Evolutionary conservation across 257 asterid species (phyloP).

Genomic region (Striga asiatica): DNA sequence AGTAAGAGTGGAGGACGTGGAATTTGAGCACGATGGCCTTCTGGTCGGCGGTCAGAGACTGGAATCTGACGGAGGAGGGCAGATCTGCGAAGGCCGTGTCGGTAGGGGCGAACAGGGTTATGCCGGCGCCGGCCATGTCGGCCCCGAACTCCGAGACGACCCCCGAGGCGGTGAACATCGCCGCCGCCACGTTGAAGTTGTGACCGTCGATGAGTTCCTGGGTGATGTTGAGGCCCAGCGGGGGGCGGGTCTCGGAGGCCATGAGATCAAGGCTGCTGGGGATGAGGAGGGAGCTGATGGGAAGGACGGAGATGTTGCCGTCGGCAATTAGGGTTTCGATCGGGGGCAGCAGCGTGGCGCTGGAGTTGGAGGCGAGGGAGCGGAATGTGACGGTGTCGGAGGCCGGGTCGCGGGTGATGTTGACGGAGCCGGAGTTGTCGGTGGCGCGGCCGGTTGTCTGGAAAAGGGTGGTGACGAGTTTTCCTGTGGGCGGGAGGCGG

Average conservation of each 20-base stretch:
- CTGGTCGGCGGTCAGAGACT: conserved; percentile 59
- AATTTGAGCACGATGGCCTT: conserved; percentile 58
- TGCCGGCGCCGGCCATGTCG: conserved; percentile 78
- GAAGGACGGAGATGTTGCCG: conserved; percentile 43
- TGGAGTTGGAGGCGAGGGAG: conserved; percentile 35
- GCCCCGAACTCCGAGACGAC: conserved; percentile 64
- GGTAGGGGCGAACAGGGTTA: conserved; percentile 70
- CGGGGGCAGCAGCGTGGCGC: conserved; percentile 55
- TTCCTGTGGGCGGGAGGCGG: conserved; percentile 43
- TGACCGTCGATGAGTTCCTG: conserved; percentile 68
- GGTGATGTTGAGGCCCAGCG: conserved; percentile 69
- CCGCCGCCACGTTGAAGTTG: conserved; percentile 72
- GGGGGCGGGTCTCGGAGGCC: conserved; percentile 80
- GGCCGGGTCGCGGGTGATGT: conserved; percentile 38
- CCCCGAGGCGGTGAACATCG: conserved; percentile 75
- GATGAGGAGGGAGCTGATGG: conserved; percentile 37
- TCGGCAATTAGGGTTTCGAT: conserved; percentile 33
- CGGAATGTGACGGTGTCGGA: conserved; percentile 35
- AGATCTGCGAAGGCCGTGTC: conserved; percentile 68
- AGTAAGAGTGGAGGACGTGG: conserved; percentile 79
- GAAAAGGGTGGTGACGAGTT: conserved; percentile 55
- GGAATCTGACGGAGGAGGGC: conserved; percentile 47
- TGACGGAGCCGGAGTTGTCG: conserved; percentile 45
- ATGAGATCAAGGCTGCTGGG: conserved; percentile 52
- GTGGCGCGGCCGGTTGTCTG: conserved; percentile 74